Evolutionary conservation across 768 basidiomycete species (phyloP).

Genomic region (Stropharia rugosoannulata): DNA sequence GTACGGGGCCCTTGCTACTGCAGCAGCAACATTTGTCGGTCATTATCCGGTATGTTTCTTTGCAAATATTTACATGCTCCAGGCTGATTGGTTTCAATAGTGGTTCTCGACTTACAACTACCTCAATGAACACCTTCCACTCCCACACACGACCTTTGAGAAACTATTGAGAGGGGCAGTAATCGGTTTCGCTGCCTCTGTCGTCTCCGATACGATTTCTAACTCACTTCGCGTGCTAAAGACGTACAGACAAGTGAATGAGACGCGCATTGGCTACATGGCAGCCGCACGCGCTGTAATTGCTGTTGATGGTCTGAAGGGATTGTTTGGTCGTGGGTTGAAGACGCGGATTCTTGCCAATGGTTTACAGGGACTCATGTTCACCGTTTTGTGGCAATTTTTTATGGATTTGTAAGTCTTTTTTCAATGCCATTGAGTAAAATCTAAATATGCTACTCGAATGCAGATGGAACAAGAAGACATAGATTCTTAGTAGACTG

Average conservation of each 20-base stretch:
- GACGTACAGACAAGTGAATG: conserved; percentile 93
- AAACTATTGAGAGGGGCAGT: conserved; percentile 79
- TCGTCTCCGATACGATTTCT: conserved; percentile 81
- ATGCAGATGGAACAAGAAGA: too few species aligned
- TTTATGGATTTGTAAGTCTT: conserved; percentile 82
- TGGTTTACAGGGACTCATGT: conserved; percentile 89
- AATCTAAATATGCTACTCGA: too few species aligned
- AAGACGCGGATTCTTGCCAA: conserved; percentile 90
- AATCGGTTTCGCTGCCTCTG: conserved; percentile 87
- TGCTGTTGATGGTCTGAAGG: conserved; percentile 69
- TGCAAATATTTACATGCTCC: background rate
- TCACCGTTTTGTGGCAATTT: conserved; percentile 87
- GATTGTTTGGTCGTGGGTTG: conserved; percentile 86
- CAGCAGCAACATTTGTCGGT: conserved; percentile 91
- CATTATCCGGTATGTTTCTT: conserved; percentile 69
- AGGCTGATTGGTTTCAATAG: conserved; percentile 27
- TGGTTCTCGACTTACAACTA: conserved; percentile 90
- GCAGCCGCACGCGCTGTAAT: conserved; percentile 80
- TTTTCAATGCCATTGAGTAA: too few species aligned
- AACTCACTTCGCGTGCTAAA: conserved; percentile 93
- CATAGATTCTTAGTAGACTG: too few species aligned
- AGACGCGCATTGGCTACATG: conserved; percentile 73
- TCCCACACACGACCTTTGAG: conserved; percentile 46
- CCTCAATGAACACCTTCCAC: conserved; percentile 63
- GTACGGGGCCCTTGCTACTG: conserved; percentile 92